Conservation (phyloP, 176 grass and related monocot species). For the Tillandsia leiboldiana region DNA sequence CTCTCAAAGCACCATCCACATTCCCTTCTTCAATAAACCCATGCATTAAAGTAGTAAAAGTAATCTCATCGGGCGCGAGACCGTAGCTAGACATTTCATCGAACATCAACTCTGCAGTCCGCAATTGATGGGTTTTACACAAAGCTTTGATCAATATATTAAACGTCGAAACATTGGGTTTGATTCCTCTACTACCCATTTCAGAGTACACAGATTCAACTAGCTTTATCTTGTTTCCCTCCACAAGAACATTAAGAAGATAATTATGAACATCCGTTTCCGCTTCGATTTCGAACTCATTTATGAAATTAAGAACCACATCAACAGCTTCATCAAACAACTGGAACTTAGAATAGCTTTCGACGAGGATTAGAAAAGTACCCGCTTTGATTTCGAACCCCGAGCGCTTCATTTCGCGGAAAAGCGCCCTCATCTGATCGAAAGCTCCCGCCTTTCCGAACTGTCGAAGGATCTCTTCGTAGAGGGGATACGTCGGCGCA, state of each 20-base stretch:
- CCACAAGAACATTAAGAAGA: slow-evolving; percentile 47
- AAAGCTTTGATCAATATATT: slow-evolving; percentile 60
- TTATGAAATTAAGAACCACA: slow-evolving; percentile 57
- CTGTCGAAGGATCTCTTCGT: slow-evolving; percentile 63
- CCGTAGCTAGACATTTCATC: slow-evolving; percentile 54
- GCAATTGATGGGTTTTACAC: slow-evolving; percentile 55
- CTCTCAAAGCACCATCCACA: slow-evolving; percentile 48
- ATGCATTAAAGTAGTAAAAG: slow-evolving; percentile 65
- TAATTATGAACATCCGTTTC: slow-evolving; percentile 44
- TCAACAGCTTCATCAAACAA: slow-evolving; percentile 55
- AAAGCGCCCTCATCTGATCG: slow-evolving; percentile 43
- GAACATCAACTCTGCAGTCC: slow-evolving; percentile 48
- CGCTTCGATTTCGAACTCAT: slow-evolving; percentile 29
- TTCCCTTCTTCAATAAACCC: slow-evolving; percentile 79
- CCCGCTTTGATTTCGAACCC: slow-evolving; percentile 27
- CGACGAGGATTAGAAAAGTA: slow-evolving; percentile 44
- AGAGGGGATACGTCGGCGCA: slow-evolving; percentile 20
- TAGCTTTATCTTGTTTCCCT: slow-evolving; percentile 63
- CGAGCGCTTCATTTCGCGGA: slow-evolving; percentile 44
- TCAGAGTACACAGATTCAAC: slow-evolving; percentile 47
- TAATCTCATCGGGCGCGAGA: slow-evolving; percentile 40
- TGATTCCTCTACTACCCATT: slow-evolving; percentile 38
- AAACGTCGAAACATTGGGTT: slow-evolving; percentile 48
- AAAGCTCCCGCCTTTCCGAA: slow-evolving; percentile 45
- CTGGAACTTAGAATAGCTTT: slow-evolving; percentile 38